These are phyloP conservation scores for Gomphus sp. DNA, from an alignment of 1,284 basidiomycete species.

Conservation along the genomic window DNA sequence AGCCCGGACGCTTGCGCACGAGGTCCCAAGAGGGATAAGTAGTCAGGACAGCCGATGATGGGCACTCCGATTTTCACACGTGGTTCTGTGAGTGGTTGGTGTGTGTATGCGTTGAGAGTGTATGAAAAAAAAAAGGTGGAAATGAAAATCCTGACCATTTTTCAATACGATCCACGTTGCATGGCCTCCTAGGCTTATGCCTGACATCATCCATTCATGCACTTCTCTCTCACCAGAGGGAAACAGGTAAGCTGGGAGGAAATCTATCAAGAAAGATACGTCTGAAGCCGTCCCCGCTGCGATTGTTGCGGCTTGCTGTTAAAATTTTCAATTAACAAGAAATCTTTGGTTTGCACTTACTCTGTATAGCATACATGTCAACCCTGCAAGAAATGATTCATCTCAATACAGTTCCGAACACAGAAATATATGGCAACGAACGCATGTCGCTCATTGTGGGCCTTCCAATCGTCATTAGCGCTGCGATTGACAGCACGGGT, in stretches of 20 bases:
- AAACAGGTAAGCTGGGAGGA: conserved; percentile 71
- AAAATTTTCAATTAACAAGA: neutral
- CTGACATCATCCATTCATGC: conserved; percentile 58
- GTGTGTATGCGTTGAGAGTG: neutral
- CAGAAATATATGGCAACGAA: conserved; percentile 24
- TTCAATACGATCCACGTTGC: conserved; percentile 62
- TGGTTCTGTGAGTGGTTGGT: conserved; percentile 41
- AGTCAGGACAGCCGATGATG: conserved; percentile 76
- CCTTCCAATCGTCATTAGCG: conserved; percentile 50
- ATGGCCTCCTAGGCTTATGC: conserved; percentile 74
- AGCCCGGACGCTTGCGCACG: conserved; percentile 44
- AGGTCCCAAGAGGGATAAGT: conserved; percentile 45
- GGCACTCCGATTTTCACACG: conserved; percentile 66
- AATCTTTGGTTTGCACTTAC: conserved; percentile 28
- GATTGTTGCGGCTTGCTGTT: neutral
- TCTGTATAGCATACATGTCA: conserved; percentile 69
- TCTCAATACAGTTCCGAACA: neutral
- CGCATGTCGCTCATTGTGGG: conserved; percentile 58
- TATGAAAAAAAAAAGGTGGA: neutral
- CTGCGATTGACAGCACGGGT: conserved; percentile 38
- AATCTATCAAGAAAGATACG: conserved; percentile 74
- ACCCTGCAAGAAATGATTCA: conserved; percentile 31
- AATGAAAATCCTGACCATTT: conserved; percentile 38
- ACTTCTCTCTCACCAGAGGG: conserved; percentile 59
- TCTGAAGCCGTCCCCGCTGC: conserved; percentile 69